Conservation (phyloP, 1,284 basidiomycete species). For the Rhodotorula sp. region DNA sequence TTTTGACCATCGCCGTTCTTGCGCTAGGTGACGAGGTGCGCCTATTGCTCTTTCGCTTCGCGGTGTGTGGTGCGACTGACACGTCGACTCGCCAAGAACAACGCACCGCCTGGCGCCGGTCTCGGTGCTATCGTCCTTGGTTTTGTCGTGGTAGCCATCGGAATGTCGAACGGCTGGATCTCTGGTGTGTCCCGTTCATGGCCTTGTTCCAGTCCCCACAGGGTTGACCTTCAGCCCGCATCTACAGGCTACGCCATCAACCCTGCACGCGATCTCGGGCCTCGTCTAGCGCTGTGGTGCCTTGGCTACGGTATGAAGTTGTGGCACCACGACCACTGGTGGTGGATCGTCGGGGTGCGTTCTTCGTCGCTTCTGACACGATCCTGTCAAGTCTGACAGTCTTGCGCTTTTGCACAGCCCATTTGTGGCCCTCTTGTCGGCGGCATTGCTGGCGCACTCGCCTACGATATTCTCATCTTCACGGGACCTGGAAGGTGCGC, state of each 20-base stretch:
- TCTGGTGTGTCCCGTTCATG: background rate
- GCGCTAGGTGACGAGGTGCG: slow-evolving; percentile 39
- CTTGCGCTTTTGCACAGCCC: slow-evolving; percentile 10
- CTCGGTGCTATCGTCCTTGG: slow-evolving; percentile 45
- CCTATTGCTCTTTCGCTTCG: background rate
- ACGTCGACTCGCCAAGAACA: slow-evolving; percentile 24
- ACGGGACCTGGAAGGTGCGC: slow-evolving; percentile 33
- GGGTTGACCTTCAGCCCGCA: background rate
- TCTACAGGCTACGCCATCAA: slow-evolving; percentile 43
- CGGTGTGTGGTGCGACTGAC: background rate
- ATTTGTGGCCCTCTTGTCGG: slow-evolving; percentile 38
- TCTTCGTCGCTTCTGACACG: background rate
- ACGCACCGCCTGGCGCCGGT: slow-evolving; percentile 42
- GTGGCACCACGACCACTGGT: slow-evolving; percentile 42
- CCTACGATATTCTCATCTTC: slow-evolving; percentile 43
- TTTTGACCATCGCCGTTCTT: slow-evolving; percentile 38
- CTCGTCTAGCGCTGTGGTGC: slow-evolving; percentile 44
- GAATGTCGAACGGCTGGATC: slow-evolving; percentile 38
- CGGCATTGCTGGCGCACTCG: slow-evolving; percentile 29
- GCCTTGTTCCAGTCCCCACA: no score
- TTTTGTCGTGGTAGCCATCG: slow-evolving; percentile 43
- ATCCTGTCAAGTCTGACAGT: background rate
- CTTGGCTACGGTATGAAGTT: slow-evolving; percentile 44
- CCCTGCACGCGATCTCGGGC: slow-evolving; percentile 48
- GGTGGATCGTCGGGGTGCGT: slow-evolving; percentile 42